Evolutionary conservation across 176 grass and related monocot species (phyloP), one percentile per base, ranked within the genome.

Genomic region (Puccinellia tenuiflora): DNA sequence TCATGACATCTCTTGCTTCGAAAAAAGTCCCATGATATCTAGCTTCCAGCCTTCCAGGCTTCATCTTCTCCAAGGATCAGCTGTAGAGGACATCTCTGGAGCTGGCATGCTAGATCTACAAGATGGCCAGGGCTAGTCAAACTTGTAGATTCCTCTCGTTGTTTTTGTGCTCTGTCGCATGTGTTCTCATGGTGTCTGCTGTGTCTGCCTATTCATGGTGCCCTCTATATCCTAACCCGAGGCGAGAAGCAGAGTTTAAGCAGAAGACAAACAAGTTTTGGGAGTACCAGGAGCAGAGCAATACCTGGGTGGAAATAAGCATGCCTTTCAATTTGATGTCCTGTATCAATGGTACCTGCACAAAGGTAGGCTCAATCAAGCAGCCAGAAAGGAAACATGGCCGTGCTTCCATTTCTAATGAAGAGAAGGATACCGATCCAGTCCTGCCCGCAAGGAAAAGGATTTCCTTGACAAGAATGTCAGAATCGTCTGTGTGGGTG

Each of bases 401-500:
- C 35, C 74, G 35, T 75, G 24, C 40, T 87, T 77, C 89, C 31
- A 25, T 81, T 59, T 38, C 12, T 30, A 80, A 77, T 73, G 28
- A 77, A 68, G 68, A 81, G 42, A 57, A 82, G 31, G 69, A 79
- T 64, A 64, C 59, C 50, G 91, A 86, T 46, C 86, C 81, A 73
- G 89, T 71, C 59, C 47, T 98, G 50, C 87, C 85, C 5, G 28
- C 87, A 51, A 95, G 96, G 71, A 92, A 84, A 71, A 87, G 93
- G 45, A 88, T 98, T 76, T 98, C 96, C 9, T 74, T 98, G 60
- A 90, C 91, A 69, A 90, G 96, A 78, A 98, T 98, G 93, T 98
- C 96, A 45, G 96, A 98, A 66, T 88, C 96, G 67, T 98, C 96
- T 9, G 83, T 98, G 39, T 98, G 96, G 96, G 46, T 98, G n/a